Conservation (phyloP, 2,329 filamentous ascomycete species). For the Paraphaeosphaeria sporulosa region DNA sequence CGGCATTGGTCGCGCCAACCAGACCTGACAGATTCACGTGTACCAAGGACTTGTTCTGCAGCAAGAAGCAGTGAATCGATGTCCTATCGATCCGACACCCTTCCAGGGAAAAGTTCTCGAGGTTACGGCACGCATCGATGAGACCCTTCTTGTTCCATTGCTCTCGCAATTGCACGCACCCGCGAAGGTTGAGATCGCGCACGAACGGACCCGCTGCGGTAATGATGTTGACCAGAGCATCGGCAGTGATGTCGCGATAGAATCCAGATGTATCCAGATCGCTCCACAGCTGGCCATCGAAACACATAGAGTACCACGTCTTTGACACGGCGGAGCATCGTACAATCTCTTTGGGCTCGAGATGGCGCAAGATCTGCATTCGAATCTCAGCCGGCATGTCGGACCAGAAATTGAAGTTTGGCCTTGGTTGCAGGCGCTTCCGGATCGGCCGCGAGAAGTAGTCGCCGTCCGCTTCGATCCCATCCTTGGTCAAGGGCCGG, state of each 20-base stretch:
- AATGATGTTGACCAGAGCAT: constrained; percentile 85
- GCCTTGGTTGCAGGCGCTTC: constrained; percentile 46
- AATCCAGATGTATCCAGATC: constrained; percentile 83
- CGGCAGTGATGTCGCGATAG: constrained; percentile 84
- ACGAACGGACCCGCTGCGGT: constrained; percentile 87
- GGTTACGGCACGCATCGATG: constrained; percentile 83
- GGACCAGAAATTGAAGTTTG: constrained; percentile 75
- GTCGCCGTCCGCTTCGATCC: constrained; percentile 51
- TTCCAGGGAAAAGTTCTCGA: constrained; percentile 87
- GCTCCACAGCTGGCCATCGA: constrained; percentile 93
- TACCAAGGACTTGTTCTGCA: constrained; percentile 79
- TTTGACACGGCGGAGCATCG: constrained; percentile 79
- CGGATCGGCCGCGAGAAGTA: constrained; percentile 56
- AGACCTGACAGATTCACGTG: constrained; percentile 88
- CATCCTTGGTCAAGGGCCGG: constrained; percentile 56
- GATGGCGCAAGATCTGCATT: constrained; percentile 76
- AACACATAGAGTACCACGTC: constrained; percentile 82
- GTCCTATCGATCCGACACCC: constrained; percentile 86
- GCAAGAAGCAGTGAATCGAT: constrained; percentile 77
- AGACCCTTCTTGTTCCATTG: constrained; percentile 79
- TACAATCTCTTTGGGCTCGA: constrained; percentile 82
- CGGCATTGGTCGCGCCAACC: constrained; percentile 78
- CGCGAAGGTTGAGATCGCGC: constrained; percentile 86
- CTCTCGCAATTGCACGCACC: constrained; percentile 87
- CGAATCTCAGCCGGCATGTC: constrained; percentile 84